Conservation (phyloP, 1,139 yeast species). For the Scheffersomyces lignicola region DNA sequence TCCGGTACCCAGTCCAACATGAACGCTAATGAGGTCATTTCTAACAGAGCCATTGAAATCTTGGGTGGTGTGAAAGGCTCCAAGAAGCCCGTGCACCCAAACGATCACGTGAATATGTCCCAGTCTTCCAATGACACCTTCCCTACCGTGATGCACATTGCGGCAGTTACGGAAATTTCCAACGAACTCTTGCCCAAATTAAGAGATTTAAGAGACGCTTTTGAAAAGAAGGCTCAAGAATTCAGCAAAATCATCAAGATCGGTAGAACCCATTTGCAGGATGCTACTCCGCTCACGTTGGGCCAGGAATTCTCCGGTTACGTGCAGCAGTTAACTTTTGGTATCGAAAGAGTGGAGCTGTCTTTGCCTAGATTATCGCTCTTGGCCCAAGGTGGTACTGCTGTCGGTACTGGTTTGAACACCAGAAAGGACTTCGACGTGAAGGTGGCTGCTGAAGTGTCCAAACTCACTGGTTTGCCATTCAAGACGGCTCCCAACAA, state of each 20-base stretch:
- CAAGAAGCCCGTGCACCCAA: conserved; percentile 93
- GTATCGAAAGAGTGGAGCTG: conserved; percentile 81
- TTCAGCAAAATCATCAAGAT: conserved; percentile 88
- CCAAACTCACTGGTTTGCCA: conserved; percentile 81
- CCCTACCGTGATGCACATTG: conserved; percentile 99
- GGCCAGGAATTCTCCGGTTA: conserved; percentile 99
- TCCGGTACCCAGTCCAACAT: conserved; percentile 98
- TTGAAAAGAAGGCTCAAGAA: conserved; percentile 76
- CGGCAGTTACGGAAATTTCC: conserved; percentile 89
- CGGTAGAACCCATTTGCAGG: conserved; percentile 98
- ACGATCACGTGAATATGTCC: conserved; percentile 97
- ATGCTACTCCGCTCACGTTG: conserved; percentile 95
- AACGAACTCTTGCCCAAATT: conserved; percentile 76
- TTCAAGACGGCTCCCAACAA: conserved; percentile 97
- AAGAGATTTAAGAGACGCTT: conserved; percentile 70
- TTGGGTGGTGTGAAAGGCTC: conserved; percentile 91
- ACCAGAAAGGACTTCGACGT: conserved; percentile 87
- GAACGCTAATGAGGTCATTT: conserved; percentile 98
- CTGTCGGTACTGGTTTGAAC: conserved; percentile 98
- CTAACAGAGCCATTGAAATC: conserved; percentile 95
- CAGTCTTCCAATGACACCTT: conserved; percentile 97
- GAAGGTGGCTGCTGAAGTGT: conserved; percentile 75
- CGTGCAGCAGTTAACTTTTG: conserved; percentile 88
- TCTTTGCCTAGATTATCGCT: conserved; percentile 72
- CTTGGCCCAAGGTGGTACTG: conserved; percentile 99